Percentiles rank a stretch among this genome's conserved stretches.
Conservation (phyloP, 129 eudicot species). For the Cynara cardunculus region DNA sequence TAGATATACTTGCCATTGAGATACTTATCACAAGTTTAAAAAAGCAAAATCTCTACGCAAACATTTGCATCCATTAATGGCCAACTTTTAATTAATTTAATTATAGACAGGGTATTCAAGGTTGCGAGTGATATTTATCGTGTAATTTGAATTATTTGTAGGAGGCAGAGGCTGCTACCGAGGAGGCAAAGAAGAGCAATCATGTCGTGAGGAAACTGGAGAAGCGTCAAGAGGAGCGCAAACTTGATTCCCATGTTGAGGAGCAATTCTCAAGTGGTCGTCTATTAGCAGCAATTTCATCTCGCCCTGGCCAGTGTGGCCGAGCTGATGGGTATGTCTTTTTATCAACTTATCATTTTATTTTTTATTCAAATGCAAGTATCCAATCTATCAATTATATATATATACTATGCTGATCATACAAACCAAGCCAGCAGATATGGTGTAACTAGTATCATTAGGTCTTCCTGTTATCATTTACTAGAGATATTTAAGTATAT, state of each 20-base stretch:
- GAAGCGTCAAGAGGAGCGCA: constrained; percentile 64
- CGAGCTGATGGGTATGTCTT: constrained; percentile 68
- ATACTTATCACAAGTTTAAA: background rate
- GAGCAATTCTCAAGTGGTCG: constrained; percentile 78
- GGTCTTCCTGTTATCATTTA: too few relatives aligned
- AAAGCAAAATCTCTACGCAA: background rate
- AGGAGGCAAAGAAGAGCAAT: constrained; percentile 68
- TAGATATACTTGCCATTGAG: background rate
- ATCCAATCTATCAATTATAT: background rate
- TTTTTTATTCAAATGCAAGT: background rate
- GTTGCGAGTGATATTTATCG: background rate
- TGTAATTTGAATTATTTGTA: constrained; percentile 7
- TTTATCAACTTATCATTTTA: background rate
- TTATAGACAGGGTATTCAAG: background rate
- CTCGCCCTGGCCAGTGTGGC: constrained; percentile 85
- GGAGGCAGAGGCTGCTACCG: constrained; percentile 56
- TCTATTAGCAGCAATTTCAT: constrained; percentile 63
- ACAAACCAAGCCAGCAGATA: background rate
- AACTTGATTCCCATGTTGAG: constrained; percentile 62
- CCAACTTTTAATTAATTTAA: background rate
- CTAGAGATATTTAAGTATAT: too few relatives aligned
- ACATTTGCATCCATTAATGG: background rate
- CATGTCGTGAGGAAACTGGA: constrained; percentile 62
- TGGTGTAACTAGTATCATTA: background rate
- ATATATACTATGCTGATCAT: background rate